Percentiles rank a stretch among this genome's conserved stretches.
Conservation (phyloP, 202 grass and related monocot species). For the Elaeis oleifera region DNA sequence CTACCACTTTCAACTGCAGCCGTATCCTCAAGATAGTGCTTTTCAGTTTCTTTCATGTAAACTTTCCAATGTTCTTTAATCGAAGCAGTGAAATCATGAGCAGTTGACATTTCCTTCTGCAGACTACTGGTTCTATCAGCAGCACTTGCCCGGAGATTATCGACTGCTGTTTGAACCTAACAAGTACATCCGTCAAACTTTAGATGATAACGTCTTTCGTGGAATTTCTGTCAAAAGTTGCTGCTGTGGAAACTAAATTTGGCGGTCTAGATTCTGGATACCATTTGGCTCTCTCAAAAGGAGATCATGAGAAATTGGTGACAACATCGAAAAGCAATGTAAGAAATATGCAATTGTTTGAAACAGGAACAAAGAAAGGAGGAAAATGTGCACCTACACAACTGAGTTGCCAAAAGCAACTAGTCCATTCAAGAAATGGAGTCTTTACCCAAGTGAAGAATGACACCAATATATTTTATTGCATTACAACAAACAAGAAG, state of each 20-base stretch:
- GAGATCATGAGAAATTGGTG: no score
- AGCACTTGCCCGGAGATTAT: slow-evolving; percentile 58
- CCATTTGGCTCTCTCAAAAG: not conserved
- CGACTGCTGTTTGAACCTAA: slow-evolving; percentile 89
- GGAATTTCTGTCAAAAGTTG: not conserved
- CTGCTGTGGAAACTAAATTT: not conserved
- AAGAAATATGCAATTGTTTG: no score
- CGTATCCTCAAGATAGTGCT: slow-evolving; percentile 74
- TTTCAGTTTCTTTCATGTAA: slow-evolving; percentile 84
- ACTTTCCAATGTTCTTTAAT: slow-evolving; percentile 63
- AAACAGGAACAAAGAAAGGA: no score
- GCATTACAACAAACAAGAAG: no score
- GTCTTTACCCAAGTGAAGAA: no score
- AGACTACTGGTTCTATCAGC: slow-evolving; percentile 61
- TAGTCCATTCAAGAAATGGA: no score
- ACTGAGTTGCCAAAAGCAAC: no score
- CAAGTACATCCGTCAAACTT: not conserved
- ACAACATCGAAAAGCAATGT: no score
- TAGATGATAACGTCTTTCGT: not conserved
- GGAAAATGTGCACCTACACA: no score
- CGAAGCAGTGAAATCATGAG: slow-evolving; percentile 52
- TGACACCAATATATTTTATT: no score
- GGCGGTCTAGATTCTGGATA: not conserved
- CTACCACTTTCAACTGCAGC: slow-evolving; percentile 46
- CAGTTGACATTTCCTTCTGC: slow-evolving; percentile 60